Percentiles rank a stretch among this genome's conserved stretches.
These are phyloP conservation scores for Clausena lansium DNA, from an alignment of 345 rosid species.

Conservation along the genomic window DNA sequence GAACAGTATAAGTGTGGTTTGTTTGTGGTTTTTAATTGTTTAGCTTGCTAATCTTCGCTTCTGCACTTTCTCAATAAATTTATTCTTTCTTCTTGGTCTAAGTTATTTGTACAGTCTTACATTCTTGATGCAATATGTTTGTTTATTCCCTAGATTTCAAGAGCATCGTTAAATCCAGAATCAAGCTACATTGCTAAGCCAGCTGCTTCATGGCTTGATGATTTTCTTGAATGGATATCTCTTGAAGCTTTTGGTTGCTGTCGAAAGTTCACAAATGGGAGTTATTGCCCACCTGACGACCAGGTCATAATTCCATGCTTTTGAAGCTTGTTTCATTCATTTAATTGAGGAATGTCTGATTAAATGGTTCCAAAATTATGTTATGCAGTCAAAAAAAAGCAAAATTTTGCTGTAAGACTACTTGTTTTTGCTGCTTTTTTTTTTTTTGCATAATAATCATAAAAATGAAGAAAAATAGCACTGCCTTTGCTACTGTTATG, in stretches of 20 bases:
- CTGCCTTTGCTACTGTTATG: no score
- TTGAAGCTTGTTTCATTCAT: background rate
- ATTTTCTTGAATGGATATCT: slow-evolving; percentile 96
- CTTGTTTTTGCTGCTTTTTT: no score
- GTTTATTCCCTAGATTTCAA: slow-evolving; percentile 57
- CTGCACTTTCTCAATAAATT: background rate
- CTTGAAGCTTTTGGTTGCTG: slow-evolving; percentile 99
- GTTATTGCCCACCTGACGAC: slow-evolving; percentile 93
- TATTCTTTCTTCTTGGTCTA: background rate
- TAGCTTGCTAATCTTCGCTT: slow-evolving; percentile 3
- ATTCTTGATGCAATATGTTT: slow-evolving; percentile 14
- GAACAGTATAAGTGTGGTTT: background rate
- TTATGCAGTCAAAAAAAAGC: no score
- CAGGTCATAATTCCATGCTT: slow-evolving; percentile 51
- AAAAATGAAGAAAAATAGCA: no score
- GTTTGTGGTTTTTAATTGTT: background rate
- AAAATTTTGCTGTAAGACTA: no score
- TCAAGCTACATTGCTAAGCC: slow-evolving; percentile 95
- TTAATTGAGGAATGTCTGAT: background rate
- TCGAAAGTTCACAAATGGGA: slow-evolving; percentile 86
- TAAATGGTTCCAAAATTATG: background rate
- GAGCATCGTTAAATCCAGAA: slow-evolving; percentile 75
- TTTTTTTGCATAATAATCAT: no score
- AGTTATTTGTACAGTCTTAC: background rate
- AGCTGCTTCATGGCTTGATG: slow-evolving; percentile 99